Base-by-base conservation (phyloP, 768 basidiomycete genomes). In the Hydnomerulius pinastri region DNA sequence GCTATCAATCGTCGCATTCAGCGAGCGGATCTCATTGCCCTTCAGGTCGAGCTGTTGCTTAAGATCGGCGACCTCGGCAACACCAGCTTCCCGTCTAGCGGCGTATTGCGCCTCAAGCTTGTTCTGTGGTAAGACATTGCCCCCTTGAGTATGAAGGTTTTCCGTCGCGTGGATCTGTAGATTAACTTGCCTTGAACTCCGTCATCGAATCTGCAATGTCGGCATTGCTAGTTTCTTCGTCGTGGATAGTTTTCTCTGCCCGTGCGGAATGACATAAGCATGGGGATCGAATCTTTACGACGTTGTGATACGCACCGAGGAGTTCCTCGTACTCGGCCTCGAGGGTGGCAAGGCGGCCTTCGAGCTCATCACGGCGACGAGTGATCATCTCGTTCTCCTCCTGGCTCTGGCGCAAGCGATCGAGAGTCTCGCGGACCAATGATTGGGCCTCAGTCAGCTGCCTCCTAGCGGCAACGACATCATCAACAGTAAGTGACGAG, bases 281-380 rank as follows among this genome's bases (percentile, higher is more conserved):
- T 28, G 15, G 43, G 29, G 29, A 43, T 43, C 12, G 54, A 37
- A 17, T 20, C 13, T 18, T 21, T 50, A 24, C 28, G 17, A n/a
- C 12, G 6, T 45, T 50, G 33, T 41, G 23, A 46, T 33, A 73
- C 84, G 56, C 55, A 93, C 94, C 95, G 27, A 99, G 79, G 21
- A 98, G 78, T 70, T 98, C 97, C 70, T 99, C 97, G 60, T 98
- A 98, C 63, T 98, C 97, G 3, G 88, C 77, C 71, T 98, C 95
- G 24, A 98, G 73, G 38, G 85, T 79, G 30, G 82, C 70, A 41
- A 97, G 77, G 51, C 95, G 80, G 33, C 79, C 74, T 71, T 99
- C 95, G 35, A 98, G 71, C 65, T 99, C 97, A 55, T 92, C 91
- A 54, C 86, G 79, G 54, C 95, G 76, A 57, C 92, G 82, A 23